Conservation (phyloP, 306 rosid species). For the Sicyos edulis region DNA sequence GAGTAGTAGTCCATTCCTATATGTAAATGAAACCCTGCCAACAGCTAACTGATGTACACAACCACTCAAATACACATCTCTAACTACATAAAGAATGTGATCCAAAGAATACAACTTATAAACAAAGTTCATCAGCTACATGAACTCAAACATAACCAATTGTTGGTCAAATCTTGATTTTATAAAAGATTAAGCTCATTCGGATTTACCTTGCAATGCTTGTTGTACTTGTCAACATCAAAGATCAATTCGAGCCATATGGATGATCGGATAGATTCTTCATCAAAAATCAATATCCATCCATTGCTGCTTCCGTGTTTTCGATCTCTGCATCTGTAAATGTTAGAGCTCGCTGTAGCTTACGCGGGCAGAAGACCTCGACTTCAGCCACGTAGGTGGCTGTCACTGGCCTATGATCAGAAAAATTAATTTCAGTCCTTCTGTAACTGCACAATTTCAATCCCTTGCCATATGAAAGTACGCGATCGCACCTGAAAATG, state of each 20-base stretch:
- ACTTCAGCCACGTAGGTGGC: slow-evolving; percentile 77
- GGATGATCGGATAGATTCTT: slow-evolving; percentile 20
- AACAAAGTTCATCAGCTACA: not conserved
- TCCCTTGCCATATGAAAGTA: slow-evolving; percentile 80
- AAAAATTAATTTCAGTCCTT: slow-evolving; percentile 59
- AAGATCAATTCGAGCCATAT: not conserved
- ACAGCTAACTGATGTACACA: slow-evolving; percentile 17
- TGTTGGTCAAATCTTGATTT: slow-evolving; percentile 4
- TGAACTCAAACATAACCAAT: not conserved
- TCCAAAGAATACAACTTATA: slow-evolving; percentile 6
- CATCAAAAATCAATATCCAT: slow-evolving; percentile 19
- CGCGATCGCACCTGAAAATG: slow-evolving; percentile 83
- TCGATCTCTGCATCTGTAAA: slow-evolving; percentile 83
- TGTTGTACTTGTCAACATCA: not conserved
- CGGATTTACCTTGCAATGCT: not conserved
- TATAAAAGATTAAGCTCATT: not conserved
- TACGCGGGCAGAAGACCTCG: slow-evolving; percentile 72
- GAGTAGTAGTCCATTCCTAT: not conserved
- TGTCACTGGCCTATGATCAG: slow-evolving; percentile 94
- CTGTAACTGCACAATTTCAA: slow-evolving; percentile 57
- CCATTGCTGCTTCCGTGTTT: slow-evolving; percentile 35
- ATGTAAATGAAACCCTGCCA: not conserved
- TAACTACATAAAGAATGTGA: slow-evolving; percentile 15
- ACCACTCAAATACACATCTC: slow-evolving; percentile 10
- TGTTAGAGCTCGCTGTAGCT: slow-evolving; percentile 73